These are phyloP conservation scores for Pseudozyma flocculosa DNA, from an alignment of 1,284 basidiomycete species.

Conservation along the genomic window DNA sequence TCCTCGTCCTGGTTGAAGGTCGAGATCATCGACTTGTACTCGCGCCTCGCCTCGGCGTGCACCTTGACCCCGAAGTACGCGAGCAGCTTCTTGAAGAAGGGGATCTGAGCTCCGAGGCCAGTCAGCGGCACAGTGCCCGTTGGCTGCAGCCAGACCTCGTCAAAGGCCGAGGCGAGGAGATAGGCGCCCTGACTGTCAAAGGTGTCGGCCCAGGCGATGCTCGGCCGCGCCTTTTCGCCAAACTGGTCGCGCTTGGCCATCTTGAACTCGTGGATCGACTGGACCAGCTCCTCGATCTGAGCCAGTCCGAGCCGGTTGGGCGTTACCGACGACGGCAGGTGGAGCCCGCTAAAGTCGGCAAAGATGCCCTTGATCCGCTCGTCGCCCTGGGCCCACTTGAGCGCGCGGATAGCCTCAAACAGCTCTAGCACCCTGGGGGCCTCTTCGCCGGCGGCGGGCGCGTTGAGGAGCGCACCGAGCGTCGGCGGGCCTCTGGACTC, in stretches of 20 bases:
- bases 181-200: conserved; percentile 59
- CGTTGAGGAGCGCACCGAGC: conserved; percentile 32
- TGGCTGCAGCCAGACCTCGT: conserved; percentile 60
- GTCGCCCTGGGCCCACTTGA: conserved; percentile 58
- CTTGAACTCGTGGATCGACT: conserved; percentile 59
- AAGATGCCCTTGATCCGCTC: conserved; percentile 59
- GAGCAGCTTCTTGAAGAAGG: conserved; percentile 56
- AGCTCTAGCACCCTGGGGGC: conserved; percentile 55
- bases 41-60: conserved; percentile 59
- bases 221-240: conserved; percentile 37
- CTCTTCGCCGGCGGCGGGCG: conserved; percentile 34
- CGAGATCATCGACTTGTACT: conserved; percentile 59
- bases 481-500: conserved; percentile 36
- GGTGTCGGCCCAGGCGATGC: conserved; percentile 60
- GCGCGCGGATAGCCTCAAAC: conserved; percentile 58
- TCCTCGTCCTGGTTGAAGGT: conserved; percentile 42
- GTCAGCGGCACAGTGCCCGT: conserved; percentile 59
- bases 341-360: conserved; percentile 59
- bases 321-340: conserved; percentile 55
- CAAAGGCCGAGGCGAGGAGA: conserved; percentile 58
- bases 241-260: conserved; percentile 56
- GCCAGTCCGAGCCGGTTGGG: conserved; percentile 57
- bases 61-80: conserved; percentile 60
- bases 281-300: conserved; percentile 60
- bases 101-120: conserved; percentile 51